Base-by-base conservation (phyloP, 768 basidiomycete species). In the Termitomyces sp. region DNA sequence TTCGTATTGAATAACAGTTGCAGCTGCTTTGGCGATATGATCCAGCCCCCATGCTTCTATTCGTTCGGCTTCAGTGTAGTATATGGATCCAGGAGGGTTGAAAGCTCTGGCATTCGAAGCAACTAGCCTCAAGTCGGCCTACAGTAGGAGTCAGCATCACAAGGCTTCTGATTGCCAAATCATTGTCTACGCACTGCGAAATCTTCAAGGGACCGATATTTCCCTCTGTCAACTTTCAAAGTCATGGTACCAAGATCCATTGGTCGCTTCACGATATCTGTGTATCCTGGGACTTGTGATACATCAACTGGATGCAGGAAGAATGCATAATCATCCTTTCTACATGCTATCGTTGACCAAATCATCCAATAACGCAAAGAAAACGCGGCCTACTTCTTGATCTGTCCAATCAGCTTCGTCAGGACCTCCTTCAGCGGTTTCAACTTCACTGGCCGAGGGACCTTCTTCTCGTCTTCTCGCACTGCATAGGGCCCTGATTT, bases 221-320 rank as follows among this genome's bases (percentile, higher is more conserved):
- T 83, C 5, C 89, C 88, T 64, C 73, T 81, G 56, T 78, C 78
- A 45, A 94, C 87, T 70, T 94, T 96, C 54, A 75, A 74, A 19
- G 85, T 72, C 75, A 98, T 89, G 0, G 94, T 94, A 0, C 90
- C 89, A 55, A 98, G 76, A 65, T 98, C 94, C 94, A 98, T 98
- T 7, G 95, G 94, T 19, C 78, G 76, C 63, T 88, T 86, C 50
- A 98, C 83, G 48, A 85, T 73, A 74, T 87, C 83, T 12, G 73
- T 55, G 61, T 87, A 87, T 1, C 83, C 83, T 11, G 84, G 78
- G 0, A 89, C 84, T 60, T 80, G 76, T 1, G 72, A 67, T 0
- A 70, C 67, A 67, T 90, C 78, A 6, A 92, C 90, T 1, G 89
- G 89, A 38, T 70, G 64, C 54, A 91, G 68, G 67, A 92, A 92